Percentiles rank a stretch among this genome's conserved stretches.
Conservation (phyloP, 768 basidiomycete species). For the Thelephora aurantiotincta region DNA sequence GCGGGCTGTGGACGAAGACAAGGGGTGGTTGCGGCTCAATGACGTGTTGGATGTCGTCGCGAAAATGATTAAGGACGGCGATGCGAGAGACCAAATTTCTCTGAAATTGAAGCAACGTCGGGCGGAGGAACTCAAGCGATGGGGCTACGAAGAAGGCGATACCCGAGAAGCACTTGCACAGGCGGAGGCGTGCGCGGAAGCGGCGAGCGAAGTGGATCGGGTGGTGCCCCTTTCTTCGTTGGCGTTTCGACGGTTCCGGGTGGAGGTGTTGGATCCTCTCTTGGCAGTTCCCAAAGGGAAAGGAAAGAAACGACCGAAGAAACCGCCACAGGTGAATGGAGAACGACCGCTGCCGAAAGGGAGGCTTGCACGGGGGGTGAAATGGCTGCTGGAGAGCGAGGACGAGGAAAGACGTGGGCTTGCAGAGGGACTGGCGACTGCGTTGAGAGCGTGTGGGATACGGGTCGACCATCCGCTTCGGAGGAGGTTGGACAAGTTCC, state of each 20-base stretch:
- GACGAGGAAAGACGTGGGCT: slow-evolving; percentile 31
- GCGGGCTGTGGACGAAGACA: slow-evolving; percentile 65
- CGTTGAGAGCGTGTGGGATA: slow-evolving; percentile 39
- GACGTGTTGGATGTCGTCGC: slow-evolving; percentile 52
- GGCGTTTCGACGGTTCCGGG: slow-evolving; percentile 58
- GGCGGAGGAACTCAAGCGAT: slow-evolving; percentile 50
- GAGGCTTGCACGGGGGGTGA: slow-evolving; percentile 53
- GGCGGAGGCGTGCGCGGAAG: slow-evolving; percentile 62
- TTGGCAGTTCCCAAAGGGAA: slow-evolving; percentile 54
- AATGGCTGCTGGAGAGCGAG: slow-evolving; percentile 44
- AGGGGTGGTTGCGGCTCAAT: slow-evolving; percentile 57
- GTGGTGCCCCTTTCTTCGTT: slow-evolving; percentile 49
- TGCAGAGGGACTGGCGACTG: slow-evolving; percentile 34
- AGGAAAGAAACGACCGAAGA: slow-evolving; percentile 33
- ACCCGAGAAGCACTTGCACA: slow-evolving; percentile 30
- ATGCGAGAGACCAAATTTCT: slow-evolving; percentile 47
- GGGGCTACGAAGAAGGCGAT: slow-evolving; percentile 49
- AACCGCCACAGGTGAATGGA: slow-evolving; percentile 26
- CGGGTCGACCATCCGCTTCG: slow-evolving; percentile 52
- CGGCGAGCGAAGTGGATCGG: slow-evolving; percentile 54
- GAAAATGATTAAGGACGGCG: slow-evolving; percentile 32
- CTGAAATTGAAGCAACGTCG: slow-evolving; percentile 43
- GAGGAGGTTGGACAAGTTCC: slow-evolving; percentile 50
- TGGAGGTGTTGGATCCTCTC: slow-evolving; percentile 57
- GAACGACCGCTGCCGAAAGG: slow-evolving; percentile 40